Evolutionary conservation across 257 asterid species (phyloP), one percentile per base, ranked within the genome.

Genomic region (Solanum clarkiae): DNA sequence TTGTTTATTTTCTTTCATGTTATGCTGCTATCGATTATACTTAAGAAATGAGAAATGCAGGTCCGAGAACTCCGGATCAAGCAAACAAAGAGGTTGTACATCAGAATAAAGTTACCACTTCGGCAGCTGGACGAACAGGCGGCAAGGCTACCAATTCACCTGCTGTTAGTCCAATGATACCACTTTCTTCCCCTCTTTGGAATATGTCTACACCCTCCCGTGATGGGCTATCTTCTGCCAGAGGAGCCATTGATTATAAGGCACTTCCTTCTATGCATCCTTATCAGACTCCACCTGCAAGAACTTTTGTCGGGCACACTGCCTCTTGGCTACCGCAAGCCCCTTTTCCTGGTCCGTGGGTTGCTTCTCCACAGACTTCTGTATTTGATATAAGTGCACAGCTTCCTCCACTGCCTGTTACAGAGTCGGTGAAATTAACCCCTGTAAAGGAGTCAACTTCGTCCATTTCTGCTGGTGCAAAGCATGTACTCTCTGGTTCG

Each of bases 141-240:
- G 91, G 85, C 91, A 97, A 90, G 87, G 88, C 85, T 86, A 84
- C 90, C 81, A 86, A 92, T 88, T 89, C 96, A 84, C 91, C 93
- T 8, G 89, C 81, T 88, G 87, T 93, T 81, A 92, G 88, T 86
- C 93, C 97, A 10, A 86, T 90, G 88, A 90, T 91, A 51, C 96
- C 98, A 88, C 93, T 90, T 86, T 93, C 99, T 0, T 92, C 99
- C 26, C 98, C 99, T 62, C 92, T 97, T 84, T 95, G 99, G 99
- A 95, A 89, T 86, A 90, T 93, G 75, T 72, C 97, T 75, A 91
- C 98, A 53, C 97, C 98, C 44, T 88, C 98, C 44, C 85, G 91
- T 87, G 97, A 91, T 86, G 89, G 90, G 70, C 85, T 88, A 22
- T 93, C 92, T 14, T 88, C 95, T 45, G 84, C 89, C 59, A 91